These are phyloP conservation scores for Amaranthus cruentus DNA, from an alignment of 148 eudicot genomes.

Conservation along the genomic window DNA sequence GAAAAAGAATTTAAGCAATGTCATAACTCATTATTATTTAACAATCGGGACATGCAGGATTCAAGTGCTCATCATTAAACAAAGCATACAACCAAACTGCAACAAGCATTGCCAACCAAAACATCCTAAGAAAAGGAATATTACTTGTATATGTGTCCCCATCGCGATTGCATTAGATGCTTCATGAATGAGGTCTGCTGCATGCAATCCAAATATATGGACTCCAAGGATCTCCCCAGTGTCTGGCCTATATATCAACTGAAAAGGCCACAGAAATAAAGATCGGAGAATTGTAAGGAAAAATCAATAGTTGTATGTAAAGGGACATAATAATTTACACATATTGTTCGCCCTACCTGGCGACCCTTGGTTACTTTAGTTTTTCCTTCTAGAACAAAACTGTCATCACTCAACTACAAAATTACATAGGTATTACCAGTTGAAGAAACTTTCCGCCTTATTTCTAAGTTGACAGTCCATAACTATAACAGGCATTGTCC, in stretches of 20 bases:
- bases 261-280: slow-evolving; percentile 25
- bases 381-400: no score
- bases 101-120: background rate
- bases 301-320: background rate
- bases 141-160: slow-evolving; percentile 86
- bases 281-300: slow-evolving; percentile 11
- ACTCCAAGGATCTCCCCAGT: slow-evolving; percentile 98
- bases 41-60: background rate
- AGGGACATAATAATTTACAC: background rate
- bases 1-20: background rate
- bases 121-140: background rate
- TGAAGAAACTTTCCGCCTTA: no score
- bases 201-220: slow-evolving; percentile 96
- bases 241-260: slow-evolving; percentile 98
- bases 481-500: no score
- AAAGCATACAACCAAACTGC: background rate
- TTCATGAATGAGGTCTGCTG: slow-evolving; percentile 98
- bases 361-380: no score
- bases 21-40: background rate
- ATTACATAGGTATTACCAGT: no score
- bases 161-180: slow-evolving; percentile 96
- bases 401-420: no score
- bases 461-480: no score
- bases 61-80: background rate
- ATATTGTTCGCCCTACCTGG: background rate